A percentile compares a stretch with the other conserved stretches of the same genome.
phyloP scores from a whole-genome alignment of 257 asterid genomes.

The Solanum lignicaule region DNA sequence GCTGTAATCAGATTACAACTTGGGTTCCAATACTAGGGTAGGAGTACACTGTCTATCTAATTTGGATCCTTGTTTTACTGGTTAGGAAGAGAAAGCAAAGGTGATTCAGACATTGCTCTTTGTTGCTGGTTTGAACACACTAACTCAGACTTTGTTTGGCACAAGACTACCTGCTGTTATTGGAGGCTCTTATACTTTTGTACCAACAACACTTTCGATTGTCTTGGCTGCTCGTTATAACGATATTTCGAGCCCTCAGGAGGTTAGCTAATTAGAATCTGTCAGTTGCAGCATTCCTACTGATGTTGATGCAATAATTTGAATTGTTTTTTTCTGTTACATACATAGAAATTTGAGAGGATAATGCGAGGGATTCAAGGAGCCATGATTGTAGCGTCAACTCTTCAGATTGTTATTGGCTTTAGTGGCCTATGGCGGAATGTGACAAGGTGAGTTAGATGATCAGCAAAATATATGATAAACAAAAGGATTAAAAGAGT shows the following conservation, averaged over 20 bases:
- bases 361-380: constrained; percentile 88
- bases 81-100: constrained; percentile 72
- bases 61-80: not conserved
- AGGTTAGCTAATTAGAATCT: constrained; percentile 27
- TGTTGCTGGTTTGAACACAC: constrained; percentile 85
- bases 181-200: constrained; percentile 74
- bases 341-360: constrained; percentile 53
- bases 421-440: constrained; percentile 95
- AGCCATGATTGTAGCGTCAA: constrained; percentile 80
- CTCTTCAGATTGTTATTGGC: constrained; percentile 78
- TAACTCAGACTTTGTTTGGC: constrained; percentile 67
- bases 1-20: not conserved
- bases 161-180: constrained; percentile 81
- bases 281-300: not conserved
- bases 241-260: constrained; percentile 40
- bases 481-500: not conserved
- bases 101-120: constrained; percentile 86
- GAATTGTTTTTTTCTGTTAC: not conserved
- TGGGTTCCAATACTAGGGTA: not conserved
- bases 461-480: not conserved
- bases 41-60: not conserved
- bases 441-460: constrained; percentile 43
- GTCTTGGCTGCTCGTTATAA: constrained; percentile 68
- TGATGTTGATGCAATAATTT: not conserved
- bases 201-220: constrained; percentile 81